A percentile compares a stretch with the other conserved stretches of the same genome.
phyloP scores from a whole-genome alignment of 2,329 filamentous ascomycete genomes.

The Cryphonectria radicalis region DNA sequence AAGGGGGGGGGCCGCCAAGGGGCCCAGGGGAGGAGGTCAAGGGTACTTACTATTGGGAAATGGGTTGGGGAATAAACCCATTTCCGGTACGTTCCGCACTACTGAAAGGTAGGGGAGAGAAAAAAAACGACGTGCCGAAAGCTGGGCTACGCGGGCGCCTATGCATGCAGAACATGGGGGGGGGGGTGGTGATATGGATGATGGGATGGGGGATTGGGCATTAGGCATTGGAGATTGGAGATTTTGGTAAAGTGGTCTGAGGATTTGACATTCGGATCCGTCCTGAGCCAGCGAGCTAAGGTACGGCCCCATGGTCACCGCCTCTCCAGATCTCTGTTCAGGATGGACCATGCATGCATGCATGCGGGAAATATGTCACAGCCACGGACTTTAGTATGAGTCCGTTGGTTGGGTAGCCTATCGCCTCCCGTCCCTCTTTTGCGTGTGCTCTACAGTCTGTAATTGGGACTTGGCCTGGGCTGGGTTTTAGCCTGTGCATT shows the following conservation, averaged over 20 bases:
- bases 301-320: constrained; percentile 9
- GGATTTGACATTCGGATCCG: constrained; percentile 14
- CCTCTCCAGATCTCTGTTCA: background rate
- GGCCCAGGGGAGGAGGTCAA: background rate
- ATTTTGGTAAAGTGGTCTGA: constrained; percentile 7
- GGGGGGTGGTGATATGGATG: background rate
- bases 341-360: background rate
- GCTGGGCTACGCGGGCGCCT: background rate
- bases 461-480: no score
- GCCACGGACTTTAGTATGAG: background rate
- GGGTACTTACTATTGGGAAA: background rate
- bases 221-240: background rate
- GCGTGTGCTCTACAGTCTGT: no score
- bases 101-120: background rate
- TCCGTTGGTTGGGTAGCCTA: background rate
- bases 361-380: background rate
- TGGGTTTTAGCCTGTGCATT: background rate
- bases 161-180: background rate
- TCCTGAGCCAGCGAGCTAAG: constrained; percentile 12
- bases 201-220: background rate
- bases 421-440: background rate
- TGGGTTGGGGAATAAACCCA: background rate
- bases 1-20: background rate
- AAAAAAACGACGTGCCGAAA: background rate
- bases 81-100: background rate